Percentiles rank a stretch among this genome's conserved stretches.
phyloP scores from a whole-genome alignment of 1,284 basidiomycete species.

The Melampsora larici-populina region DNA sequence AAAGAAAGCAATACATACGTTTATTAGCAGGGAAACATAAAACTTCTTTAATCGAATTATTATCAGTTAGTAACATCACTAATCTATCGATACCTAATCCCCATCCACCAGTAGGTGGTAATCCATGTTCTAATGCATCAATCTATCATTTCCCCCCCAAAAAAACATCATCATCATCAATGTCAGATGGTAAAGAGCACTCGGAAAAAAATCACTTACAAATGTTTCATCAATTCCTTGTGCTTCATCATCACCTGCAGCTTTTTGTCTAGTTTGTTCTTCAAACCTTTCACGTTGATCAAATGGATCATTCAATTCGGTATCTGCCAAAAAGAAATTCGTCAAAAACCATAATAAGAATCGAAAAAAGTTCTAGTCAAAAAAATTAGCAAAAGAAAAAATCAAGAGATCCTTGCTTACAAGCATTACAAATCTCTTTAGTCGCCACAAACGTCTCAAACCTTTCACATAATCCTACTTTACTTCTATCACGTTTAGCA shows the following conservation, averaged over 20 bases:
- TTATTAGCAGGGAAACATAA: slow-evolving; percentile 54
- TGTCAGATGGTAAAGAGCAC: too few species aligned
- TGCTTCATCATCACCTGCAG: slow-evolving; percentile 93
- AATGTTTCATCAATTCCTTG: slow-evolving; percentile 95
- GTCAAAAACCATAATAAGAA: too few species aligned
- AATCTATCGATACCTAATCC: slow-evolving; percentile 57
- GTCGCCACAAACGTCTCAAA: slow-evolving; percentile 98
- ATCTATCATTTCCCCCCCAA: slow-evolving; percentile 44
- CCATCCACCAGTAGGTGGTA: slow-evolving; percentile 96
- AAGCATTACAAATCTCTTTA: slow-evolving; percentile 86
- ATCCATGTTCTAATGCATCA: slow-evolving; percentile 84
- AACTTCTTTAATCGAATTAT: slow-evolving; percentile 55
- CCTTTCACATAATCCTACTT: slow-evolving; percentile 91
- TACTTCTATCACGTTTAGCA: slow-evolving; percentile 90
- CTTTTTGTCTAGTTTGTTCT: slow-evolving; percentile 87
- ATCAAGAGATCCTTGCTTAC: background rate
- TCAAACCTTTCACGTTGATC: slow-evolving; percentile 94
- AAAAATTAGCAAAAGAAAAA: background rate
- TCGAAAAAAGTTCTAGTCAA: too few species aligned
- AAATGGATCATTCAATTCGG: slow-evolving; percentile 96
- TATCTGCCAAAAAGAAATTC: slow-evolving; percentile 62
- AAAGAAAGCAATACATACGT: slow-evolving; percentile 44
- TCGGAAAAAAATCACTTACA: slow-evolving; percentile 55
- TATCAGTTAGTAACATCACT: slow-evolving; percentile 54
- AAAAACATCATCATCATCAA: background rate